Base-by-base conservation (phyloP, 2,329 filamentous ascomycete species). In the Claviceps pusilla region DNA sequence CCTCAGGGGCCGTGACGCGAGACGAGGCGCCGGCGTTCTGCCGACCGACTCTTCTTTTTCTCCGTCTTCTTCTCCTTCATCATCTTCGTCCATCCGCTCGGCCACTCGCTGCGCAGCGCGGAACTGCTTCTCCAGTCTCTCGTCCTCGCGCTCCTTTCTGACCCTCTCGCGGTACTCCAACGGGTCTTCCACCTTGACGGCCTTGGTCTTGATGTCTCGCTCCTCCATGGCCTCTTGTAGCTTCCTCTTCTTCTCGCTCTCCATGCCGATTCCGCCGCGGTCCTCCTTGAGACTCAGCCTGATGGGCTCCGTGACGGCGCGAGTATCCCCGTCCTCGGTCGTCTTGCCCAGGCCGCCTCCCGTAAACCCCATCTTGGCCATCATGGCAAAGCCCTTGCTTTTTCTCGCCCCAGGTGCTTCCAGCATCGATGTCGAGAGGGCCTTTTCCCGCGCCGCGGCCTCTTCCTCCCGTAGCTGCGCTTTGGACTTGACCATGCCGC, bases 331-430 rank as follows among this genome's bases (percentile, higher is more conserved):
- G n/a, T 75, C 47, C n/a, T 35, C 72, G 60, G 78, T 81, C 58
- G 66, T 66, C 54, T 68, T 71, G 1, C 93, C 93, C 3, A 97
- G 73, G 0, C 82, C 77, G 41, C 80, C 82, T 29, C 90, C 89
- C 55, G 82, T 84, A 72, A 94, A 98, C 0, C 93, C 93, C 76
- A 98, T 87, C 69, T 88, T 91, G 28, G 88, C 85, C 90, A 98
- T 95, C 89, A 98, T 96, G 59, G 87, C 82, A 57, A 94, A 81
- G 1, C 91, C 93, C 66, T 96, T 97, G 71, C 84, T 94, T 61
- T 77, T 78, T 51, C 80, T 76, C 16, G 77, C 71, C 16, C 68
- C 68, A 6, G 73, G 68, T 43, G 71, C 66, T 24, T 83, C 78
- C 7, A 95, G 73, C 50, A 93, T 74, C 5, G 85, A 87, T n/a